Evolutionary conservation across 2,329 filamentous ascomycete genomes (phyloP).

Genomic region (Penicillium polonicum): DNA sequence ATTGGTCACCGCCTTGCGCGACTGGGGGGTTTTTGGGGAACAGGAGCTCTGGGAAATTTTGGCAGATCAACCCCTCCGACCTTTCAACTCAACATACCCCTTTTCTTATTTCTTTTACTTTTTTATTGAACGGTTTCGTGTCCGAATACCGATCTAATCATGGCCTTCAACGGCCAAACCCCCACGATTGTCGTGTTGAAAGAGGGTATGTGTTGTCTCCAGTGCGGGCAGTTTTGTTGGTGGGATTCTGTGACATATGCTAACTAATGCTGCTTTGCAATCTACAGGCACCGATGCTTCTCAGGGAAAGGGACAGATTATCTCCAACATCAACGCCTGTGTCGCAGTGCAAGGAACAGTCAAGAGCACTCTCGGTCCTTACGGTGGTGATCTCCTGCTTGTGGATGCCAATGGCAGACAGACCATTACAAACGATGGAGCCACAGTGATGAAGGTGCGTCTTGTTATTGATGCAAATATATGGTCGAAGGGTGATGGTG

Average conservation of each 20-base stretch:
- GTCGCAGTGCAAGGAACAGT: constrained; percentile 93
- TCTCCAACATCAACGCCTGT: constrained; percentile 98
- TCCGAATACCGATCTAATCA: constrained; percentile 46
- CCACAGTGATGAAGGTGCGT: constrained; percentile 94
- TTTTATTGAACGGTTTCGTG: constrained; percentile 19
- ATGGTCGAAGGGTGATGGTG: not conserved
- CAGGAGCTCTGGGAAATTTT: constrained; percentile 46
- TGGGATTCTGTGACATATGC: constrained; percentile 23
- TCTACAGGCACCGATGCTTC: constrained; percentile 86
- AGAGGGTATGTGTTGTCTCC: constrained; percentile 68
- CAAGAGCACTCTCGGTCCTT: constrained; percentile 92
- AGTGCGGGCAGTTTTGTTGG: constrained; percentile 18
- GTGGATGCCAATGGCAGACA: constrained; percentile 93
- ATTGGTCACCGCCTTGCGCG: constrained; percentile 38
- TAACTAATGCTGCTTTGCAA: constrained; percentile 26
- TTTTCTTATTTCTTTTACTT: constrained; percentile 23
- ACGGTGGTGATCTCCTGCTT: constrained; percentile 93
- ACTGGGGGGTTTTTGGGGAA: constrained; percentile 32
- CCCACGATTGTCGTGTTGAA: constrained; percentile 97
- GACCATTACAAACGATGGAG: constrained; percentile 98
- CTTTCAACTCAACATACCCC: constrained; percentile 27
- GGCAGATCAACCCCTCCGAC: constrained; percentile 38
- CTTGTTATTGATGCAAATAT: not conserved
- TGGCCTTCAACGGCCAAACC: constrained; percentile 97
- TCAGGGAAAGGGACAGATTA: constrained; percentile 92